Evolutionary conservation across 129 eudicot species (phyloP).

Genomic region (Tanacetum coccineum): DNA sequence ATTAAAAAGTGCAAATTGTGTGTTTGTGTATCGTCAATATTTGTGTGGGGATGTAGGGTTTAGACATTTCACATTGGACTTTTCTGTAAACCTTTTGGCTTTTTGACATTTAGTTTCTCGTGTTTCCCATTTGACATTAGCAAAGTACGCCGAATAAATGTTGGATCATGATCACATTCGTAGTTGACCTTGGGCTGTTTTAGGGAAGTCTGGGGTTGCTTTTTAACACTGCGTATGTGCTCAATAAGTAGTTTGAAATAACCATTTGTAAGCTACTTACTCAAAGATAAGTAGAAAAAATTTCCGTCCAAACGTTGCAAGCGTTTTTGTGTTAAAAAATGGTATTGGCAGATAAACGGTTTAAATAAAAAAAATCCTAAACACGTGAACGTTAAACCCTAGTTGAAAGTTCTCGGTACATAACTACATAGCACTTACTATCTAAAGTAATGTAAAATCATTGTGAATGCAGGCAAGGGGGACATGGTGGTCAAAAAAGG

Average conservation of each 20-base stretch:
- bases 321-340: too few species aligned
- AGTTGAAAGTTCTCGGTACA: neutral
- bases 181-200: too few species aligned
- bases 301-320: too few species aligned
- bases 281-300: too few species aligned
- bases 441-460: neutral
- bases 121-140: slow-evolving; percentile 17
- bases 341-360: too few species aligned
- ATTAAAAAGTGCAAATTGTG: neutral
- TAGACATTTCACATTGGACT: neutral
- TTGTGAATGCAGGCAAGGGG: slow-evolving; percentile 32
- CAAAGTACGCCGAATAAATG: neutral
- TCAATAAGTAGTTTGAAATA: too few species aligned
- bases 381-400: too few species aligned
- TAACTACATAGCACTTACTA: slow-evolving; percentile 6
- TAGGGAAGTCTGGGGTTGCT: too few species aligned
- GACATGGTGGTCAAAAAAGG: slow-evolving; percentile 23
- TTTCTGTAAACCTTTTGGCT: slow-evolving; percentile 5
- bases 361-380: too few species aligned
- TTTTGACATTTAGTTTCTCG: slow-evolving; percentile 23
- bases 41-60: slow-evolving; percentile 25
- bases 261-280: too few species aligned
- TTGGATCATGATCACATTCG: slow-evolving; percentile 8
- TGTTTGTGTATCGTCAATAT: slow-evolving; percentile 6
- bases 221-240: too few species aligned